Evolutionary conservation across 257 asterid species (phyloP).

Genomic region (Salvia hispanica): DNA sequence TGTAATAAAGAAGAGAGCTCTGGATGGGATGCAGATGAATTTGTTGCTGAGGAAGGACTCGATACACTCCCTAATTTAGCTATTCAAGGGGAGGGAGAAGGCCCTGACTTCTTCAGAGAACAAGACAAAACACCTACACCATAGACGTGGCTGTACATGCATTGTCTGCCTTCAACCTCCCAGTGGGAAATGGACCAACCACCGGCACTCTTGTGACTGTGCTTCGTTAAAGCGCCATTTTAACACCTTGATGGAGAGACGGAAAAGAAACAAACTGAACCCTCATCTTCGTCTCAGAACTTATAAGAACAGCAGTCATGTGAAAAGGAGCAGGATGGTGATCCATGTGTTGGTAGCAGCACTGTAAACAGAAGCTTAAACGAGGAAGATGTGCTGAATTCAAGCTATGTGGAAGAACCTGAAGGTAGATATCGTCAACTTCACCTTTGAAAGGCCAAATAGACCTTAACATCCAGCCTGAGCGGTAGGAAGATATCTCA

Average conservation of each 20-base stretch:
- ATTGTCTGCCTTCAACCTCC: slow-evolving; percentile 88
- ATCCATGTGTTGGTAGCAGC: slow-evolving; percentile 5
- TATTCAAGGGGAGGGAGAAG: slow-evolving; percentile 53
- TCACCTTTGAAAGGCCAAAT: slow-evolving; percentile 67
- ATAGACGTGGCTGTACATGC: slow-evolving; percentile 72
- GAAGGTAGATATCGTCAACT: slow-evolving; percentile 31
- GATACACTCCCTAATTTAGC: slow-evolving; percentile 73
- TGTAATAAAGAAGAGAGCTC: slow-evolving; percentile 42
- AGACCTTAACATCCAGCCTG: slow-evolving; percentile 90
- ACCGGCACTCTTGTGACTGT: slow-evolving; percentile 68
- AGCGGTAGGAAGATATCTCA: slow-evolving; percentile 67
- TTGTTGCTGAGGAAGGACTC: slow-evolving; percentile 64
- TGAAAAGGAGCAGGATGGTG: slow-evolving; percentile 37
- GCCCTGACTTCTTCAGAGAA: slow-evolving; percentile 47
- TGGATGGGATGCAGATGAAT: slow-evolving; percentile 42
- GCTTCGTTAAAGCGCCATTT: slow-evolving; percentile 60
- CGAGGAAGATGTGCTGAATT: slow-evolving; percentile 40
- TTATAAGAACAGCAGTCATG: slow-evolving; percentile 33
- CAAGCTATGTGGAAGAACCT: slow-evolving; percentile 34
- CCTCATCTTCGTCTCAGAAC: slow-evolving; percentile 36
- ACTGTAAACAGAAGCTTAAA: slow-evolving; percentile 27
- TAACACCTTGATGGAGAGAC: slow-evolving; percentile 62
- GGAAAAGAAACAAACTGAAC: slow-evolving; percentile 55
- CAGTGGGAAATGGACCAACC: slow-evolving; percentile 70
- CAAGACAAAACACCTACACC: slow-evolving; percentile 75